phyloP scores from a whole-genome alignment of 2,329 filamentous ascomycete genomes.

The Diaporthe ilicicola region DNA sequence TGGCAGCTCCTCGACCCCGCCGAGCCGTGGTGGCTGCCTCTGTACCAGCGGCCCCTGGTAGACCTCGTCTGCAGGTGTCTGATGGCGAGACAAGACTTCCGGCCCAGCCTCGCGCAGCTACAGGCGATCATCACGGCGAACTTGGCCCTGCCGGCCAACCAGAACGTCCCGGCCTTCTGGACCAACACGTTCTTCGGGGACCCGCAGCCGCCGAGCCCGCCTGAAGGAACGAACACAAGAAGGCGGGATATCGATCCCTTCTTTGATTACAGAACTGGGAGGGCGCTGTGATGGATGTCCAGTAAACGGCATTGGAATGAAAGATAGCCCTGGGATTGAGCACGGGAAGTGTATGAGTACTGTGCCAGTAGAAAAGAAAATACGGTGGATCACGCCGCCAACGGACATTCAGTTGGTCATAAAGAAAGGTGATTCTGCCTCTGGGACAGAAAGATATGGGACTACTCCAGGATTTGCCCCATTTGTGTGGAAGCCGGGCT shows the following conservation, averaged over 20 bases:
- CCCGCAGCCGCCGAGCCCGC: not conserved
- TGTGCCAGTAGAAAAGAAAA: too few relatives aligned
- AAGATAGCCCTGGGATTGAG: too few relatives aligned
- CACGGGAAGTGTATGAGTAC: too few relatives aligned
- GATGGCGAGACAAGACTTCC: slow-evolving; percentile 2
- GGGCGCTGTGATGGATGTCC: too few relatives aligned
- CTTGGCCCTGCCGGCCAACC: not conserved
- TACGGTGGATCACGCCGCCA: too few relatives aligned
- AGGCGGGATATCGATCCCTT: not conserved
- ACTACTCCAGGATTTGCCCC: too few relatives aligned
- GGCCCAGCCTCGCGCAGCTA: not conserved
- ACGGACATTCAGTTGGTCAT: too few relatives aligned
- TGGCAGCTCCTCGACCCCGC: not conserved
- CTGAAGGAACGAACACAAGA: not conserved
- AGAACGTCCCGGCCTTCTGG: not conserved
- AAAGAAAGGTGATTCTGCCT: too few relatives aligned
- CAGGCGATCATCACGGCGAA: not conserved
- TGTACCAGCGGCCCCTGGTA: not conserved
- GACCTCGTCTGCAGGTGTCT: slow-evolving; percentile 19
- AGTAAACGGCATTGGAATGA: too few relatives aligned
- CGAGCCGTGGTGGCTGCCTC: not conserved
- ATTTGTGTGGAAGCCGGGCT: too few relatives aligned
- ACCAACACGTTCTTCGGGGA: not conserved
- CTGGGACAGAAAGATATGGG: too few relatives aligned
- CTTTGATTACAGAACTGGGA: not conserved